Percentiles rank a stretch among this genome's conserved stretches.
Evolutionary conservation across 768 basidiomycete species (phyloP).

Genomic region (Trametes cinnabarina): DNA sequence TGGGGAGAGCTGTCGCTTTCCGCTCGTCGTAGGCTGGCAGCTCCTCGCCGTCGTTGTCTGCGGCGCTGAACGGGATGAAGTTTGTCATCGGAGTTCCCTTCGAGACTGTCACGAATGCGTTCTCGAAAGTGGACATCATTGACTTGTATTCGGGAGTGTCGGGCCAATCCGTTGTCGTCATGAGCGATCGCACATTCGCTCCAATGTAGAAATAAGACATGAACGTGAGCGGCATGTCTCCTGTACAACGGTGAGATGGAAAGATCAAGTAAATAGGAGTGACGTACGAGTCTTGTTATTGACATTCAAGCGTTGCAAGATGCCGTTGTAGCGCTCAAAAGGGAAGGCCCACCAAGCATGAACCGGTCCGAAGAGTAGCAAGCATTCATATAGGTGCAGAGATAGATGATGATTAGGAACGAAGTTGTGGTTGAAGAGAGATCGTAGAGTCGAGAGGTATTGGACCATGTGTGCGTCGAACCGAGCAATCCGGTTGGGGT

Average conservation of each 20-base stretch:
- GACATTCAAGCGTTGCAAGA: slow-evolving; percentile 26
- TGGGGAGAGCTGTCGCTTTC: too few species aligned
- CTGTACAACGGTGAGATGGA: not conserved
- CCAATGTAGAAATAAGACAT: slow-evolving; percentile 6
- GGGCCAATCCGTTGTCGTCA: not conserved
- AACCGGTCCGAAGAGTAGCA: slow-evolving; percentile 31
- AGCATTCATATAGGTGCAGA: slow-evolving; percentile 31
- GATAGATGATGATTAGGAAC: slow-evolving; percentile 36
- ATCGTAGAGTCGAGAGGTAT: slow-evolving; percentile 23
- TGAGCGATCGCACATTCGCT: not conserved
- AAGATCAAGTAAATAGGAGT: too few species aligned
- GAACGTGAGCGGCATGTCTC: not conserved
- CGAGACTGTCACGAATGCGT: not conserved
- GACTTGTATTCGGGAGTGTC: not conserved
- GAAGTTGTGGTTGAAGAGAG: slow-evolving; percentile 24
- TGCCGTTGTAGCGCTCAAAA: slow-evolving; percentile 33
- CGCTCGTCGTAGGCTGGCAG: too few species aligned
- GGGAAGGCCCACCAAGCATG: slow-evolving; percentile 27
- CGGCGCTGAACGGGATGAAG: too few species aligned
- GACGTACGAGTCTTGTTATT: slow-evolving; percentile 19
- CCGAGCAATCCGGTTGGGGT: not conserved
- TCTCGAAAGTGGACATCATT: not conserved
- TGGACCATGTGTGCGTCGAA: slow-evolving; percentile 6
- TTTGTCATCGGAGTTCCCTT: too few species aligned
- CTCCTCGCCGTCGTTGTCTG: too few species aligned